Base-by-base conservation (phyloP, 352 stramenopile species). In the Globisporangium solare region DNA sequence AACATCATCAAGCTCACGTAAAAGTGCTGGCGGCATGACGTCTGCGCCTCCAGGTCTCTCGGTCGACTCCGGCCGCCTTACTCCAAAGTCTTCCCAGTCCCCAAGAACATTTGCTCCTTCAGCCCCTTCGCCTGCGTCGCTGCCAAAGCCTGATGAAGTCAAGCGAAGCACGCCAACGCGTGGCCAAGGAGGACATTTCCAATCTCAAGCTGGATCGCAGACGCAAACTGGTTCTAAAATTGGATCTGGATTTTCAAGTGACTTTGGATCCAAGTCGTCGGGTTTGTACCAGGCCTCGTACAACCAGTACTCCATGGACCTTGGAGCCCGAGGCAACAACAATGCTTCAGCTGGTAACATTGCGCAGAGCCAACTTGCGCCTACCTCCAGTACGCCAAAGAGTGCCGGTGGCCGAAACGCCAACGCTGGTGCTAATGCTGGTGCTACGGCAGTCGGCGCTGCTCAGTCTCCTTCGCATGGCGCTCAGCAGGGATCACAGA, bases 81-180 rank as follows among this genome's bases (percentile, higher is more conserved):
- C 76, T 18, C 79, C 80, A 47, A 90, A 86, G 66, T 71, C 73
- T 27, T 67, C 65, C 37, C 77, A 87, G 50, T 90, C 83, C 59
- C 83, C 83, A 6, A 74, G 71, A 14, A 68, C 61, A 3, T 89
- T 76, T 52, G 61, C 83, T 6, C 85, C 85, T 45, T 91, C 83
- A 17, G 83, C 85, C 46, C 85, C 85, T 20, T 94, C 85, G 45
- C 85, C 85, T n/a, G 82, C 82, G n/a, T 79, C 85, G 53, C 71
- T 94, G 6, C 85, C 85, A 43, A 94, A 94, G 68, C 85, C 85
- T 5, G 83, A 93, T 41, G 84, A 92, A 24, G 84, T 94, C 24
- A 92, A 91, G 67, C 77, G 82, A 57, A 72, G 67, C 54, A 90
- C 79, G 4, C 82, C 82, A 39, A 88, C 74, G 12, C 79, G 79